Base-by-base conservation (phyloP, 2,329 filamentous ascomycete species). In the Byssochlamys sp. region DNA sequence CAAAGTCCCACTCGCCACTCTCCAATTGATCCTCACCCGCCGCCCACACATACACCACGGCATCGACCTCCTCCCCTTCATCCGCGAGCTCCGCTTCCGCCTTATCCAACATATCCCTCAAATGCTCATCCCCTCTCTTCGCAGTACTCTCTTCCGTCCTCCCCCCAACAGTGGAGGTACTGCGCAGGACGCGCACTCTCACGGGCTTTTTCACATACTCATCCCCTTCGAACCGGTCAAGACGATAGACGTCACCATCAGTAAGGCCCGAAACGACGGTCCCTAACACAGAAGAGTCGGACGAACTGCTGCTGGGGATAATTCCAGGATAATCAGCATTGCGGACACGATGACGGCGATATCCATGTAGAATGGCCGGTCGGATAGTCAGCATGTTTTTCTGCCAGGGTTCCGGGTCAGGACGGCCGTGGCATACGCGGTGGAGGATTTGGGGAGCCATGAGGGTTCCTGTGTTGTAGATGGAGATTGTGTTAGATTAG, bases 371-470 rank as follows among this genome's bases (percentile, higher is more conserved):
- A n/a, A 95, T 75, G 12, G 91, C 91, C 0, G 90, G 89, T 0
- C 79, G 80, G 69, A 90, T 82, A 61, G 83, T 83, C 35, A 92
- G 76, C 52, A 82, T 73, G 11, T 71, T 70, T 58, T 74, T 76
- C 68, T 80, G 79, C 61, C 75, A 79, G 71, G 71, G 78, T 67
- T 71, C 81, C 35, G 67, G 82, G 67, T 61, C 80, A 14, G 75
- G 71, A 7, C 75, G 74, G 63, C 85, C 83, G 74, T 91, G 89
- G 72, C 89, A 89, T 50, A 96, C 91, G 33, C 88, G 87, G 75
- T 88, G 87, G 65, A 97, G 90, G 66, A 97, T 86, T 67, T 88
- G 84, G 0, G 88, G 84, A n/a, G 87, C 88, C 91, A 96, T 96
- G 68, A 86, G 73, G 27, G 83, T 85, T 62, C 80, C 75, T 79